A percentile compares a stretch with the other conserved stretches of the same genome.
Conservation (phyloP, 1,139 yeast species). For the Kodamaea sp. region DNA sequence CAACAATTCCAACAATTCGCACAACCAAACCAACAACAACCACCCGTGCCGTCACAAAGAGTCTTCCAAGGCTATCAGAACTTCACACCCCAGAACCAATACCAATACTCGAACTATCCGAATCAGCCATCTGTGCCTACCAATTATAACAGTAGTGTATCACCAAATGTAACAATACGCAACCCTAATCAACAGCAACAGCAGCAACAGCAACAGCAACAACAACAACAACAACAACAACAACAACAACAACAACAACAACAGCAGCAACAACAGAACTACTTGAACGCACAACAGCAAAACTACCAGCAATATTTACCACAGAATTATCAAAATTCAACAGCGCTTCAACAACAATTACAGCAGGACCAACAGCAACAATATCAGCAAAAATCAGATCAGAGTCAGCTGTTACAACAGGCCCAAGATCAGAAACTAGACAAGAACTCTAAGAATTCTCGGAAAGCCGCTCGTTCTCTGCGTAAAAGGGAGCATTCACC, state of each 20-base stretch:
- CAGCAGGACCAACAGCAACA: conserved; percentile 4
- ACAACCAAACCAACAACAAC: conserved; percentile 5
- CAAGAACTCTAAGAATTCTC: conserved; percentile 1
- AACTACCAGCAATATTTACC: conserved; percentile 15
- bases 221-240: conserved; percentile 13
- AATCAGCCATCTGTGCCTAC: conserved; percentile 8
- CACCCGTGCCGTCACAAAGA: conserved; percentile 15
- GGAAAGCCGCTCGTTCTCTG: background rate
- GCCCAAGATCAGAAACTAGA: conserved; percentile 1
- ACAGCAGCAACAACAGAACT: conserved; percentile 11
- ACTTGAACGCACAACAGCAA: conserved; percentile 12
- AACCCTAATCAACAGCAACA: conserved; percentile 11
- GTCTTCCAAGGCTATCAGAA: conserved; percentile 16
- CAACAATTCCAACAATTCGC: conserved; percentile 9
- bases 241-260: conserved; percentile 12
- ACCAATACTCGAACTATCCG: conserved; percentile 11
- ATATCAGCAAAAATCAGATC: conserved; percentile 4
- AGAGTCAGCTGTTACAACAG: conserved; percentile 4
- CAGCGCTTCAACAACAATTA: conserved; percentile 5
- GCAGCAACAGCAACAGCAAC: conserved; percentile 13
- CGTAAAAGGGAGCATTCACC: background rate
- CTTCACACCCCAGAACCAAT: conserved; percentile 14
- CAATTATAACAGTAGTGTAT: conserved; percentile 10
- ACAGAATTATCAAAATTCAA: conserved; percentile 10
- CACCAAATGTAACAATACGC: conserved; percentile 15